A percentile compares a stretch with the other conserved stretches of the same genome.
phyloP scores from a whole-genome alignment of 306 rosid species.

The Astragalus glycyphyllos region DNA sequence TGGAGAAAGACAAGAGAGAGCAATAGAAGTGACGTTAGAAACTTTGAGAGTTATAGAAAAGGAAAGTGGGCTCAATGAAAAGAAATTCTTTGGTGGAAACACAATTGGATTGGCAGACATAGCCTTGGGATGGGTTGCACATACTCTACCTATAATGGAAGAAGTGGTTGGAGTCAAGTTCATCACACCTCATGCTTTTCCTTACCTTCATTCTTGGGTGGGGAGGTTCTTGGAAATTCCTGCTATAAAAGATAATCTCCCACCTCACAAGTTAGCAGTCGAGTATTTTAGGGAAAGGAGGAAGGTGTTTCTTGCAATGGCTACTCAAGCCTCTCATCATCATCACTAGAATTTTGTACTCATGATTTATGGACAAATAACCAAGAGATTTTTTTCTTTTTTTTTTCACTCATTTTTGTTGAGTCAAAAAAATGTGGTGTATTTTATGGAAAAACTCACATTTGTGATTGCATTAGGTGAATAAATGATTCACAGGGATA shows the following conservation, averaged over 20 bases:
- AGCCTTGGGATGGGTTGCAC: constrained; percentile 41
- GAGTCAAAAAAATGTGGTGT: neutral
- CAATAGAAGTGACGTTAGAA: constrained; percentile 29
- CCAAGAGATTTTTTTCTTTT: neutral
- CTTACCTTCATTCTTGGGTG: constrained; percentile 37
- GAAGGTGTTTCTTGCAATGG: constrained; percentile 37
- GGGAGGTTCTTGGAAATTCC: constrained; percentile 24
- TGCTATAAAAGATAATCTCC: constrained; percentile 20
- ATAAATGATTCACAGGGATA: too few species aligned
- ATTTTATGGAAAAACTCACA: too few species aligned
- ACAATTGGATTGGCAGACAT: constrained; percentile 40
- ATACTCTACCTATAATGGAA: constrained; percentile 38
- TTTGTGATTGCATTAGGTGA: too few species aligned
- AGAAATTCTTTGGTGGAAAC: constrained; percentile 39
- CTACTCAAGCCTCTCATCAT: neutral
- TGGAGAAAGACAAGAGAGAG: constrained; percentile 32
- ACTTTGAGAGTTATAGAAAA: constrained; percentile 34
- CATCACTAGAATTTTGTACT: constrained; percentile 7
- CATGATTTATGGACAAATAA: neutral
- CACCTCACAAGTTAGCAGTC: constrained; percentile 20
- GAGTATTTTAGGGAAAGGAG: constrained; percentile 39
- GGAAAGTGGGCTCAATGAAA: constrained; percentile 33
- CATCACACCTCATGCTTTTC: constrained; percentile 35
- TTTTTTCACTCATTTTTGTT: neutral
- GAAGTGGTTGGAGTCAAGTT: constrained; percentile 40